A percentile compares a stretch with the other conserved stretches of the same genome.
Evolutionary conservation across 441 rosid species (phyloP).

Genomic region (Breynia disticha): DNA sequence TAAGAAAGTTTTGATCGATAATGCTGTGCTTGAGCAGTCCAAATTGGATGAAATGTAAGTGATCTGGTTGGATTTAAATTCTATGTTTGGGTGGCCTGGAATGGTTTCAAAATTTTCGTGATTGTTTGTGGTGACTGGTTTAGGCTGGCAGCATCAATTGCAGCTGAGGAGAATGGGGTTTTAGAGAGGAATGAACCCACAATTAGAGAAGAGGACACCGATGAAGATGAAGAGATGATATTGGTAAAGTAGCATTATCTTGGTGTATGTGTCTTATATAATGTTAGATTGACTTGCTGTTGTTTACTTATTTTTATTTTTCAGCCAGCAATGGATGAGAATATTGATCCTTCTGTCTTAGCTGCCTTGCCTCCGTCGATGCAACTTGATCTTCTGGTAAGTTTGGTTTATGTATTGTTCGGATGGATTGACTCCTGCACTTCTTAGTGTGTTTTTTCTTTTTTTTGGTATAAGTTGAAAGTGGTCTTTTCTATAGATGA

Average conservation of each 20-base stretch:
- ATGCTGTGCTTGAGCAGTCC: slow-evolving; percentile 9
- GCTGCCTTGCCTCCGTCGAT: slow-evolving; percentile 87
- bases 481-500: slow-evolving; percentile 40
- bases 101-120: slow-evolving; percentile 10
- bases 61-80: neutral
- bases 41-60: slow-evolving; percentile 54
- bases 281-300: neutral
- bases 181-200: slow-evolving; percentile 31
- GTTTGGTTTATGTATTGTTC: slow-evolving; percentile 14
- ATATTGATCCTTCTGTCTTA: slow-evolving; percentile 71
- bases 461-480: slow-evolving; percentile 7
- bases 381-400: slow-evolving; percentile 75
- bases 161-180: slow-evolving; percentile 47
- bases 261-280: neutral
- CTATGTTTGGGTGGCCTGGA: neutral
- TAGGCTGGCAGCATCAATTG: slow-evolving; percentile 65
- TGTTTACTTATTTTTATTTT: slow-evolving; percentile 7
- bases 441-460: slow-evolving; percentile 10
- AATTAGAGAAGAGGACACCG: slow-evolving; percentile 21
- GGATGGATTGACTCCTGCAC: slow-evolving; percentile 7
- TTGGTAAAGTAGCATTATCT: slow-evolving; percentile 29
- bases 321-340: slow-evolving; percentile 59
- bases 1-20: slow-evolving; percentile 25
- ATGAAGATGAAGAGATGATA: slow-evolving; percentile 58
- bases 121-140: slow-evolving; percentile 23